Conservation (phyloP, 2,329 filamentous ascomycete genomes). For the Cladosporium sp. region DNA sequence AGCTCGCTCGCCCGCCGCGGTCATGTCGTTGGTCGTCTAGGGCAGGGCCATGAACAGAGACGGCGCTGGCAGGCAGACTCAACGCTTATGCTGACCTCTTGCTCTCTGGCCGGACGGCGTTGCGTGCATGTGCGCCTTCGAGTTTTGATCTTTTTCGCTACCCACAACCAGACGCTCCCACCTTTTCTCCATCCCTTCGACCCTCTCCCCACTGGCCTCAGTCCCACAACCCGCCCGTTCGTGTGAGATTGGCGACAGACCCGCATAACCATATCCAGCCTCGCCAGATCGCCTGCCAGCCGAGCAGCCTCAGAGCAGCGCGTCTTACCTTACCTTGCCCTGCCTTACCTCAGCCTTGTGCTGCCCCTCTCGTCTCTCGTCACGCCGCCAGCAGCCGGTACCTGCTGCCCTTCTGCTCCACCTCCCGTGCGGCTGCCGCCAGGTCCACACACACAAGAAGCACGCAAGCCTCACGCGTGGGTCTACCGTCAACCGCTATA, state of each 20-base stretch:
- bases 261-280: constrained; percentile 4
- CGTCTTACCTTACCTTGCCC: not conserved
- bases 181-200: constrained; percentile 20
- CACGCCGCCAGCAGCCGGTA: constrained; percentile 13
- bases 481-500: constrained; percentile 10
- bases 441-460: constrained; percentile 14
- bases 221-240: constrained; percentile 15
- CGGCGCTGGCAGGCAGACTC: constrained; percentile 18
- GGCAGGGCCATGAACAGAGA: constrained; percentile 8
- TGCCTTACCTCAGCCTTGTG: constrained; percentile 14
- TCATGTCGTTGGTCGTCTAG: not conserved
- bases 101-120: constrained; percentile 3
- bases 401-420: constrained; percentile 17
- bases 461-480: constrained; percentile 12
- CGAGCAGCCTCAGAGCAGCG: not conserved
- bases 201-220: constrained; percentile 14
- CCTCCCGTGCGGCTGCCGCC: constrained; percentile 16
- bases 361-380: constrained; percentile 16
- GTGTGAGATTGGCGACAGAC: constrained; percentile 17
- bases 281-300: constrained; percentile 10
- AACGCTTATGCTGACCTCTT: constrained; percentile 18
- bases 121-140: constrained; percentile 5
- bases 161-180: constrained; percentile 13
- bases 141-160: constrained; percentile 20
- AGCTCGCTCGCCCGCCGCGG: constrained; percentile 12